These are phyloP conservation scores for Groenewaldozyma auringiensis DNA, from an alignment of 1,139 yeast species.

Conservation along the genomic window DNA sequence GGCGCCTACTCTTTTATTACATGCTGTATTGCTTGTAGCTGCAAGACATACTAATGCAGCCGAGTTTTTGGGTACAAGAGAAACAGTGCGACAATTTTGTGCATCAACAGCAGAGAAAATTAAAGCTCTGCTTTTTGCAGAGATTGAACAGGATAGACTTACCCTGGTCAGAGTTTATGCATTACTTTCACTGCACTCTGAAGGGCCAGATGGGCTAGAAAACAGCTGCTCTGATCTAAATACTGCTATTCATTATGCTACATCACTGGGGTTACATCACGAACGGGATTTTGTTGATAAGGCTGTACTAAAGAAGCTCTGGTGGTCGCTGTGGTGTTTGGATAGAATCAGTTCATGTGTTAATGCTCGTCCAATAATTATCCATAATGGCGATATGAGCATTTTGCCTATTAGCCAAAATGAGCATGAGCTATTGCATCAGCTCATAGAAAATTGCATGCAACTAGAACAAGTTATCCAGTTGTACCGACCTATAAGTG, in stretches of 20 bases:
- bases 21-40: conserved; percentile 36
- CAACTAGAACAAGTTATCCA: conserved; percentile 32
- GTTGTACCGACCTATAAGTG: conserved; percentile 30
- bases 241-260: conserved; percentile 35
- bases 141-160: conserved; percentile 37
- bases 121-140: conserved; percentile 37
- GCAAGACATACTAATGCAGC: conserved; percentile 35
- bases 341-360: conserved; percentile 37
- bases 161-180: conserved; percentile 32
- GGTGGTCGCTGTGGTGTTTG: conserved; percentile 39
- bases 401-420: conserved; percentile 25
- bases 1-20: conserved; percentile 35
- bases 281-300: conserved; percentile 29
- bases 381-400: conserved; percentile 35
- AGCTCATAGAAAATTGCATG: conserved; percentile 29
- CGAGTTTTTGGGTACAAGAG: conserved; percentile 25
- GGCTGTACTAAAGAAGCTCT: conserved; percentile 29
- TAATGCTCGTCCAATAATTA: conserved; percentile 35
- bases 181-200: conserved; percentile 27
- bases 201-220: conserved; percentile 37
- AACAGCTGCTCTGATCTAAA: conserved; percentile 35
- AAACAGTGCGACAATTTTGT: conserved; percentile 31
- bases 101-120: conserved; percentile 31
- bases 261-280: conserved; percentile 36
- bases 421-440: conserved; percentile 24